Evolutionary conservation across 352 stramenopile genomes (phyloP).

Genomic region (Phytophthora melonis): DNA sequence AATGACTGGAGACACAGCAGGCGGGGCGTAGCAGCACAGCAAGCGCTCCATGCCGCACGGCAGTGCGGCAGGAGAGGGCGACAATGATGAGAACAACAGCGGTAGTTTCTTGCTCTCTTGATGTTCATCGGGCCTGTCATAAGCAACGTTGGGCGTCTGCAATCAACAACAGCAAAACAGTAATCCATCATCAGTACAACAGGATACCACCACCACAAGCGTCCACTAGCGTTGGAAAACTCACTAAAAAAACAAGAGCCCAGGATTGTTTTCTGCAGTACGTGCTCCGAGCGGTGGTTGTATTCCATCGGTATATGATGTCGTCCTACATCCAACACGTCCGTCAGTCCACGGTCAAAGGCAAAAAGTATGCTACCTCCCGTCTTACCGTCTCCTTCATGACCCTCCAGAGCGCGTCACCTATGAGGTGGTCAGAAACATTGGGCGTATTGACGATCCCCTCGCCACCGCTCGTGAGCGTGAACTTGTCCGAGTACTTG

Average conservation of each 20-base stretch:
- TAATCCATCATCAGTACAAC: background rate
- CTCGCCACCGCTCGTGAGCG: conserved; percentile 83
- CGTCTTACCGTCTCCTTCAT: conserved; percentile 92
- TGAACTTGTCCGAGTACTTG: conserved; percentile 96
- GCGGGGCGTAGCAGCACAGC: too few species aligned
- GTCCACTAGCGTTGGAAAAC: conserved; percentile 7
- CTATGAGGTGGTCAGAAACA: conserved; percentile 94
- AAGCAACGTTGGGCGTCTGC: conserved; percentile 81
- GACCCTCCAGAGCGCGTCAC: conserved; percentile 94
- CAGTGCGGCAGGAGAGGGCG: background rate
- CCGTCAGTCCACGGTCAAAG: too few species aligned
- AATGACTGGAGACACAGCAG: too few species aligned
- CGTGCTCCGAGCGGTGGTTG: conserved; percentile 96
- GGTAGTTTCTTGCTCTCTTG: conserved; percentile 71
- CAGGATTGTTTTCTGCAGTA: conserved; percentile 94
- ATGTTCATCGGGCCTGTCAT: conserved; percentile 92
- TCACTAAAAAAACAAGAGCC: conserved; percentile 88
- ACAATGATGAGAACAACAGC: conserved; percentile 15
- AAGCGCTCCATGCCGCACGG: too few species aligned
- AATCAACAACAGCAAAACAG: conserved; percentile 22
- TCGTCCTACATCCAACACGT: conserved; percentile 72
- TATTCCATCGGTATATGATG: conserved; percentile 93
- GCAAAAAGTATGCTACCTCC: background rate
- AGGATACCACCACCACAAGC: background rate
- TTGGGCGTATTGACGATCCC: conserved; percentile 95